Evolutionary conservation across 2,329 filamentous ascomycete species (phyloP), one percentile per base, ranked within the genome.

Genomic region (Xylariaceae sp.): DNA sequence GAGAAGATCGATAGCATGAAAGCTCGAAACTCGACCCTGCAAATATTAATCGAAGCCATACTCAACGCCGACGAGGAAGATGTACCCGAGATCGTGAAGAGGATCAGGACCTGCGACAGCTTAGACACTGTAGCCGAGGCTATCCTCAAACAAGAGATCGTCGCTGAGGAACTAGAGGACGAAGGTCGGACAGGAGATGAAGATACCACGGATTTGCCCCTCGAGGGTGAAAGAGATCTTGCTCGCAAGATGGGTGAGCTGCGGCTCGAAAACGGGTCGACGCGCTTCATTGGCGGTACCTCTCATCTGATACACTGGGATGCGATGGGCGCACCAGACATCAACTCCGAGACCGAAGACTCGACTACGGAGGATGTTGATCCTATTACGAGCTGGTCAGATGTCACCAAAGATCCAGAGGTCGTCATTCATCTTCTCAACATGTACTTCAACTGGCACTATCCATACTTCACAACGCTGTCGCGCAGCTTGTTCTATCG

Each of bases 371-470:
- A 72, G 15, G 69, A 76, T 47, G 79, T 85, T 38, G 78, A 91
- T 47, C 83, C 89, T 3, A 74, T 93, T 40, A 82, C 80, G 16
- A 90, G 85, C 40, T 98, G 93, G 93, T 95, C 91, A 0, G 79
- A 74, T 13, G 89, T 95, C 34, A 95, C 89, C 2, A 73, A 81
- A 38, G 89, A 96, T 60, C 74, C 81, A 18, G 78, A 85, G 40
- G 73, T 95, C 34, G 81, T 96, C 53, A 78, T 83, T 13, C 91
- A 96, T 63, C 78, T 98, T 15, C 80, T 98, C 60, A 91, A 90
- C 57, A 90, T 97, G 87, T 98, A 98, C 66, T 97, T 97, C 67
- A 89, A 83, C 54, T 97, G 91, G 86, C 93, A 97, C 64, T 97
- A 97, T 64, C 84, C 89, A 15, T 97, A 93, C 66, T 98, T 97